Percentiles rank a stretch among this genome's conserved stretches.
Conservation (phyloP, 1,284 basidiomycete species). For the Ceratobasidium papillatum region DNA sequence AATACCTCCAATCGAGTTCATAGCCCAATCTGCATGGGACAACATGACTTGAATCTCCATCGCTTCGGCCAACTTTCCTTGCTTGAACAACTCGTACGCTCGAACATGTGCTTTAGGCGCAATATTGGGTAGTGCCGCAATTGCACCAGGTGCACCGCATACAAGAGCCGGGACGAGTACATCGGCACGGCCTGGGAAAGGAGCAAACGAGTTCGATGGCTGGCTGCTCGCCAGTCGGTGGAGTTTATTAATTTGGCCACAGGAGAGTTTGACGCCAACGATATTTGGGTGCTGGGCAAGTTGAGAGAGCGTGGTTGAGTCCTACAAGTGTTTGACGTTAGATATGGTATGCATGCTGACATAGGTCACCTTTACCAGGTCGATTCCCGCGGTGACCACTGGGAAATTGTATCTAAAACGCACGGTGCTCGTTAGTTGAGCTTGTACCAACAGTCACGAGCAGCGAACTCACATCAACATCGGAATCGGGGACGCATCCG, state of each 20-base stretch:
- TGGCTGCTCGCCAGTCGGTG: slow-evolving; percentile 72
- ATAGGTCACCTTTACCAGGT: background rate
- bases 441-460: background rate
- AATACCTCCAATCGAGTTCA: slow-evolving; percentile 74
- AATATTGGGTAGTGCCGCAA: slow-evolving; percentile 80
- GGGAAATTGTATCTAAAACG: slow-evolving; percentile 80
- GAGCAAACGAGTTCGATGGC: slow-evolving; percentile 63
- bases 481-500: slow-evolving; percentile 82
- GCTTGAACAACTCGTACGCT: slow-evolving; percentile 67
- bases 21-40: slow-evolving; percentile 77
- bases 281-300: slow-evolving; percentile 85
- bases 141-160: slow-evolving; percentile 72
- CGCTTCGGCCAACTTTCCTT: slow-evolving; percentile 70
- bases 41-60: slow-evolving; percentile 73
- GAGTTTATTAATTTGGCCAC: slow-evolving; percentile 85
- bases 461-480: slow-evolving; percentile 67
- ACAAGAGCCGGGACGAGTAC: slow-evolving; percentile 73
- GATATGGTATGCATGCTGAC: background rate
- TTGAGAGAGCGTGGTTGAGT: slow-evolving; percentile 78
- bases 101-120: slow-evolving; percentile 75
- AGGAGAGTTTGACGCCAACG: slow-evolving; percentile 87
- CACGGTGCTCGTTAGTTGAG: background rate
- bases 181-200: slow-evolving; percentile 71
- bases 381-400: slow-evolving; percentile 49
- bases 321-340: slow-evolving; percentile 47